phyloP scores from a whole-genome alignment of 2,329 filamentous ascomycete genomes.

The Aspergillus pseudoglaucus region DNA sequence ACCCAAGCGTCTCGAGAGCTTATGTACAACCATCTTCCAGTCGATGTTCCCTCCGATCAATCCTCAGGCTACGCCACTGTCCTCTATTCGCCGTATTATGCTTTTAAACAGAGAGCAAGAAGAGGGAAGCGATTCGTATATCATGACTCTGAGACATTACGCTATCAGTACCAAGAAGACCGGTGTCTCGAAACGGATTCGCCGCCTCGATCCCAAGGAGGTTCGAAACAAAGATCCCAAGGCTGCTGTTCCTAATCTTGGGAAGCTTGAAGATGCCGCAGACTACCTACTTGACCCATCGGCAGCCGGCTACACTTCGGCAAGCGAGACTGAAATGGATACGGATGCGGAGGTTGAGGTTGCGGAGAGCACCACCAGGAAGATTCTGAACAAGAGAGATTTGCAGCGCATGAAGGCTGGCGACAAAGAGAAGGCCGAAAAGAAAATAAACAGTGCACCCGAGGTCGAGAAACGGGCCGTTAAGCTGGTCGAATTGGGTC shows the following conservation, averaged over 20 bases:
- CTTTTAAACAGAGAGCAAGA: conserved; percentile 72
- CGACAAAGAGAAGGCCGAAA: conserved; percentile 41
- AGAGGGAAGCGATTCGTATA: conserved; percentile 60
- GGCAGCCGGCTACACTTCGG: conserved; percentile 81
- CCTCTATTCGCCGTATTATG: conserved; percentile 86
- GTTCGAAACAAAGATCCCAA: conserved; percentile 64
- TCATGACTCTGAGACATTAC: conserved; percentile 86
- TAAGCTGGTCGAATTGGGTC: conserved; percentile 86
- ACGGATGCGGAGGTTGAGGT: conserved; percentile 96
- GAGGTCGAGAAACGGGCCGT: conserved; percentile 77
- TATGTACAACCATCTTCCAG: conserved; percentile 91
- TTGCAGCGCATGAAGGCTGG: conserved; percentile 40
- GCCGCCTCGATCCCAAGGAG: conserved; percentile 78
- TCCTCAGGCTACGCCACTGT: conserved; percentile 79
- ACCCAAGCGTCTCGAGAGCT: conserved; percentile 88
- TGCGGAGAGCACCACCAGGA: conserved; percentile 49
- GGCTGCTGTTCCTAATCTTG: conserved; percentile 72
- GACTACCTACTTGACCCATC: conserved; percentile 83
- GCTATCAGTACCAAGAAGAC: conserved; percentile 86
- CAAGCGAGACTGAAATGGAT: conserved; percentile 86
- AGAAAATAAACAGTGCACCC: conserved; percentile 33
- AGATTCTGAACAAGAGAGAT: conserved; percentile 48
- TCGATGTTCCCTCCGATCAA: conserved; percentile 94
- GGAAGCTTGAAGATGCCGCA: conserved; percentile 84
- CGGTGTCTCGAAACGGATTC: conserved; percentile 75